These are phyloP conservation scores for Hymenoscyphus repandus DNA, from an alignment of 2,329 filamentous ascomycete species.

Conservation along the genomic window DNA sequence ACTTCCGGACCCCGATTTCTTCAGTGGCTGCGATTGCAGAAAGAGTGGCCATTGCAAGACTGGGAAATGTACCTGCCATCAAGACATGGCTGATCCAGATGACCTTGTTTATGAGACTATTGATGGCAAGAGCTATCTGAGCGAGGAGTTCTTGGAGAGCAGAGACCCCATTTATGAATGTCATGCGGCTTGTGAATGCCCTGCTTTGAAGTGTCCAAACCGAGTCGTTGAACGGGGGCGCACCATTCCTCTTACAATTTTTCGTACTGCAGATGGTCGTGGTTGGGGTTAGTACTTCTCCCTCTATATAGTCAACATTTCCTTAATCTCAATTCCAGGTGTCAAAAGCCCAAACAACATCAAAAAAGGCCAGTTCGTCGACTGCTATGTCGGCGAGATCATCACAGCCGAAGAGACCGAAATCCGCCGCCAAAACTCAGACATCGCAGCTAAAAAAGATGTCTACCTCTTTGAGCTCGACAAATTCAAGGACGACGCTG, in stretches of 20 bases:
- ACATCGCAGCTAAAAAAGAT: slow-evolving; percentile 58
- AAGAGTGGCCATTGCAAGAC: background rate
- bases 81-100: slow-evolving; percentile 38
- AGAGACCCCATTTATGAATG: slow-evolving; percentile 73
- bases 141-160: slow-evolving; percentile 46
- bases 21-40: slow-evolving; percentile 7
- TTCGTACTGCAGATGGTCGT: slow-evolving; percentile 60
- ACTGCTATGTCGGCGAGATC: slow-evolving; percentile 70
- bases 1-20: slow-evolving; percentile 7
- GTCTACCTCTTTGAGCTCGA: slow-evolving; percentile 78
- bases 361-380: slow-evolving; percentile 70
- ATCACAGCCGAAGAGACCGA: slow-evolving; percentile 61
- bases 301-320: background rate
- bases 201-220: slow-evolving; percentile 56
- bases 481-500: slow-evolving; percentile 60
- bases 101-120: slow-evolving; percentile 52
- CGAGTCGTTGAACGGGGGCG: slow-evolving; percentile 72
- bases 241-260: slow-evolving; percentile 67
- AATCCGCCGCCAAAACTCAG: slow-evolving; percentile 52
- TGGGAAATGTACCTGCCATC: slow-evolving; percentile 34
- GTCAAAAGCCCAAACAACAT: slow-evolving; percentile 61
- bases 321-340: slow-evolving; percentile 35
- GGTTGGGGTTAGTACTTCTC: slow-evolving; percentile 60
- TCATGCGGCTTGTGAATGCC: slow-evolving; percentile 65
- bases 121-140: slow-evolving; percentile 48